Base-by-base conservation (phyloP, 345 rosid genomes). In the Psidium friedrichsthalianum region DNA sequence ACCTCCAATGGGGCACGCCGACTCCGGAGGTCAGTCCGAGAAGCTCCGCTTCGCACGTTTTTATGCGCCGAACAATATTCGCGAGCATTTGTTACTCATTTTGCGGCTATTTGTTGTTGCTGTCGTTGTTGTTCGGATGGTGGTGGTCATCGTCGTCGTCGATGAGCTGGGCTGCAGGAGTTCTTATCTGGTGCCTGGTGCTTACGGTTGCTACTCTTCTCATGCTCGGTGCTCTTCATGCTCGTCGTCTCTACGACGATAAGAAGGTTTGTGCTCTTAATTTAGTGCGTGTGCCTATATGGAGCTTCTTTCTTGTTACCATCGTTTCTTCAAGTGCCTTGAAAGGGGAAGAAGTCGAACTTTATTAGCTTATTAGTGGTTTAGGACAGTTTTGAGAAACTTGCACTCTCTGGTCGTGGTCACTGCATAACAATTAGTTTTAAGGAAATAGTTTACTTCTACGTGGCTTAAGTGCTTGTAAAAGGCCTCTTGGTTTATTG, bases 181-280 rank as follows among this genome's bases (percentile, higher is more conserved):
- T 86, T 85, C 86, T 74, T 93, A 93, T 89, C 88, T 96, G 86
- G 80, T 97, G 84, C 98, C 99, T 7, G 98, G 98, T 82, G 99
- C 99, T 54, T 54, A 97, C 98, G 24, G 90, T 91, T 47, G 98
- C 99, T 56, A 95, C 98, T 83, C 86, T 97, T 7, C 95, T 97
- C 86, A 97, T 97, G 99, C 98, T 97, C 76, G 98, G 98, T 56
- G 98, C 92, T 56, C 99, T 97, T 85, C 99, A 97, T 82, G 98
- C 95, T 57, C 98, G 98, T 36, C 94, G 99, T 18, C 92, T 97
- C 49, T 97, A 97, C 78, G 93, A 91, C 83, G 99, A 96, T 87
- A 95, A 91, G 90, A 97, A 97, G 95, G 99, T 95, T 84, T 27
- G 54, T 64, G 47, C 49, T 24, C 4, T 32, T 52, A 40, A 69